phyloP scores from a whole-genome alignment of 2,329 filamentous ascomycete genomes.

The Neofusicoccum kwambonambiense region DNA sequence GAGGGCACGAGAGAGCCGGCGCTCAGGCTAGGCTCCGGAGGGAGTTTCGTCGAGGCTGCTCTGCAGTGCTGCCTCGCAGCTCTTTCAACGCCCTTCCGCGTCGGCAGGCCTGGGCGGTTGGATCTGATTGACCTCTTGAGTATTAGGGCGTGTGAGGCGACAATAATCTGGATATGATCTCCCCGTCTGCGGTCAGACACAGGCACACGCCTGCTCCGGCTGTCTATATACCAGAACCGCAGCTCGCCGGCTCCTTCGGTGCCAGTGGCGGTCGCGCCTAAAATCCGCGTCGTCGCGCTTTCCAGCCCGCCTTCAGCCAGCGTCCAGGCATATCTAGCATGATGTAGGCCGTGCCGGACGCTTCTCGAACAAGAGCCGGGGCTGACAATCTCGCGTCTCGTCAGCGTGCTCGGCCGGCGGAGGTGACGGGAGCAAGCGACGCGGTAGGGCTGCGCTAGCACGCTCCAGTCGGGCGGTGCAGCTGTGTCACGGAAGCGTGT shows the following conservation, averaged over 20 bases:
- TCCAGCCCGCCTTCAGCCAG: neutral
- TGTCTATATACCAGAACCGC: neutral
- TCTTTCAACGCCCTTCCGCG: neutral
- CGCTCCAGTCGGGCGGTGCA: neutral
- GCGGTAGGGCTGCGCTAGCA: neutral
- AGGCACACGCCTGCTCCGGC: neutral
- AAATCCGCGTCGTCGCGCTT: neutral
- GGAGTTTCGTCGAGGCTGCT: neutral
- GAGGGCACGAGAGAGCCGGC: neutral
- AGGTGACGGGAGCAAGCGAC: neutral
- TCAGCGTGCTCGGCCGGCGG: conserved; percentile 10
- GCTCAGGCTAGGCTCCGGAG: neutral
- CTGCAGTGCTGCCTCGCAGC: neutral
- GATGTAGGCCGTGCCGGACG: neutral
- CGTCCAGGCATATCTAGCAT: neutral
- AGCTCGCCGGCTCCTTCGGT: neutral
- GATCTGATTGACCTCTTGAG: neutral
- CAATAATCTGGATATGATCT: neutral
- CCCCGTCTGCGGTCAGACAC: neutral
- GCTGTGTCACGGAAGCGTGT: neutral
- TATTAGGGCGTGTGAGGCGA: conserved; percentile 1
- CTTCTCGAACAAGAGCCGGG: neutral
- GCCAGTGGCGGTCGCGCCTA: neutral
- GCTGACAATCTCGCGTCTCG: neutral
- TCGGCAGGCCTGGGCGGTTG: neutral